Conservation (phyloP, 176 grass and related monocot species). For the Juncus effusus region DNA sequence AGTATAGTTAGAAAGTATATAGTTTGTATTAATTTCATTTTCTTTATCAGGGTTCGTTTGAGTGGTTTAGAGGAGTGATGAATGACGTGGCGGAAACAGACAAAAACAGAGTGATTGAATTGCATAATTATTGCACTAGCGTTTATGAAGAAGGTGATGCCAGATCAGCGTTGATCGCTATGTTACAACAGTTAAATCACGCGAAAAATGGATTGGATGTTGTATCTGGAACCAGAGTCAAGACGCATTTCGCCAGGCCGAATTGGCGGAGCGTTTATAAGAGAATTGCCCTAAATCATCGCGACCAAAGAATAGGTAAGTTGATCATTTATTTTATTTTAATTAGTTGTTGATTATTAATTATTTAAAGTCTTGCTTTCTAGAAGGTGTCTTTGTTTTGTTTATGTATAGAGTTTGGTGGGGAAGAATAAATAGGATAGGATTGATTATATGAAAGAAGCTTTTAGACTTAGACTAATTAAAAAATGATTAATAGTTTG, state of each 20-base stretch:
- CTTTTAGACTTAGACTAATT: too few species aligned
- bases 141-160: slow-evolving; percentile 95
- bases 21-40: too few species aligned
- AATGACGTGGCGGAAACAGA: slow-evolving; percentile 73
- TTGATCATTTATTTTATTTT: neutral
- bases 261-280: slow-evolving; percentile 88
- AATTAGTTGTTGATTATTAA: too few species aligned
- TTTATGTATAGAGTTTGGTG: too few species aligned
- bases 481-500: too few species aligned
- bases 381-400: too few species aligned
- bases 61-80: slow-evolving; percentile 92
- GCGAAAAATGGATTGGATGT: slow-evolving; percentile 78
- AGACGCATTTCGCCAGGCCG: slow-evolving; percentile 86
- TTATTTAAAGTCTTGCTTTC: too few species aligned
- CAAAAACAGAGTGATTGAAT: slow-evolving; percentile 76
- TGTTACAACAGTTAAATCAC: slow-evolving; percentile 92
- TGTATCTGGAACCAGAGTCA: slow-evolving; percentile 80
- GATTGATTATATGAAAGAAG: too few species aligned
- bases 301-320: slow-evolving; percentile 61
- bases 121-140: slow-evolving; percentile 95
- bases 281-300: slow-evolving; percentile 73
- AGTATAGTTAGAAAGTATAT: too few species aligned
- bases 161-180: slow-evolving; percentile 75
- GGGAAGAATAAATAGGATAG: too few species aligned
- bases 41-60: slow-evolving; percentile 47